phyloP scores from a whole-genome alignment of 768 basidiomycete species.

The Naganishia vishniacii region DNA sequence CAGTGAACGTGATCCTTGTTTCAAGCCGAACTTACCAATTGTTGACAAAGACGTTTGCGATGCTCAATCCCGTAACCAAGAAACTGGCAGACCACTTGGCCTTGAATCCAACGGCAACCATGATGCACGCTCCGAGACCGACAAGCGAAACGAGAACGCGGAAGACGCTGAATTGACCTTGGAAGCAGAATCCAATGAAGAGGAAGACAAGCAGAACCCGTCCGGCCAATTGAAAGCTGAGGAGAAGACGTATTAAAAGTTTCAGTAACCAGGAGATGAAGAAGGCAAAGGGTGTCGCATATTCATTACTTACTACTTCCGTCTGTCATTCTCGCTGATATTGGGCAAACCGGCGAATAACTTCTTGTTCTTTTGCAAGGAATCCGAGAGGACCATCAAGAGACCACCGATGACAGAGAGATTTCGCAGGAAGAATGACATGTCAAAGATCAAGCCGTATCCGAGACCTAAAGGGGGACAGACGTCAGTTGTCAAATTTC shows the following conservation, averaged over 20 bases:
- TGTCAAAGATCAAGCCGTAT: slow-evolving; percentile 97
- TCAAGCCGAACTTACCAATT: slow-evolving; percentile 65
- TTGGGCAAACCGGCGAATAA: slow-evolving; percentile 84
- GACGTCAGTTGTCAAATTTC: neutral
- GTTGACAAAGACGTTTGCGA: slow-evolving; percentile 97
- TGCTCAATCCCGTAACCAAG: slow-evolving; percentile 80
- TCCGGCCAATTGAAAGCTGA: slow-evolving; percentile 91
- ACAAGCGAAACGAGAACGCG: slow-evolving; percentile 82
- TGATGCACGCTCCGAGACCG: slow-evolving; percentile 83
- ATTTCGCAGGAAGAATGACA: slow-evolving; percentile 99
- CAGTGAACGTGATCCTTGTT: neutral
- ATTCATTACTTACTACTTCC: slow-evolving; percentile 75
- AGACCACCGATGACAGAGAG: slow-evolving; percentile 94
- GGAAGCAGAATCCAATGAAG: slow-evolving; percentile 93
- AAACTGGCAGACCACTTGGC: slow-evolving; percentile 98
- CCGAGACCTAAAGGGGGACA: slow-evolving; percentile 61
- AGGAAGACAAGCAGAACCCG: slow-evolving; percentile 97
- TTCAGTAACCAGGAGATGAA: neutral
- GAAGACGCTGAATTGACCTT: slow-evolving; percentile 81
- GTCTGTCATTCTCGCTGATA: slow-evolving; percentile 88
- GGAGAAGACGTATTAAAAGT: neutral
- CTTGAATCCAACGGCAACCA: slow-evolving; percentile 98
- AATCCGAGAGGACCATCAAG: slow-evolving; percentile 98
- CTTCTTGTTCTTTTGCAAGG: slow-evolving; percentile 78
- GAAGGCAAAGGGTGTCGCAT: neutral